Conservation (phyloP, 2,329 filamentous ascomycete genomes). For the Colletotrichum euphorbiae region DNA sequence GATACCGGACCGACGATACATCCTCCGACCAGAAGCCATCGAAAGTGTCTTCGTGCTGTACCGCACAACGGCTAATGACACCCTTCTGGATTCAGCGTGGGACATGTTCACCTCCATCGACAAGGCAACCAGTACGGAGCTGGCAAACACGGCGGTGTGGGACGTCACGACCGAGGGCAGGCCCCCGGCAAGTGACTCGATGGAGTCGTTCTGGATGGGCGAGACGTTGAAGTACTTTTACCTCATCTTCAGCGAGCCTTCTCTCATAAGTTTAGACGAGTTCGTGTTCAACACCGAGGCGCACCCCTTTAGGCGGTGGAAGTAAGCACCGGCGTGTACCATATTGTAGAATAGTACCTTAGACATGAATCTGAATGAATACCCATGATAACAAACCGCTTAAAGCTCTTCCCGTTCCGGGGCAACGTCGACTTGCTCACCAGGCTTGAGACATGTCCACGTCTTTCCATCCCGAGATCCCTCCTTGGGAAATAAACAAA, state of each 20-base stretch:
- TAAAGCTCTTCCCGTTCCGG: not conserved
- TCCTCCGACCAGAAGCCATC: constrained; percentile 73
- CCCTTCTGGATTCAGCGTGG: constrained; percentile 71
- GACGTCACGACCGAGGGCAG: constrained; percentile 56
- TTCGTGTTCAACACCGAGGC: constrained; percentile 61
- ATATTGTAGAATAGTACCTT: not conserved
- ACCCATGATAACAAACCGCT: not conserved
- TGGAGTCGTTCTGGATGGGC: constrained; percentile 60
- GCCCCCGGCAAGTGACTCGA: constrained; percentile 64
- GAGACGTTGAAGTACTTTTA: constrained; percentile 49
- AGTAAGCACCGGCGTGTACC: not conserved
- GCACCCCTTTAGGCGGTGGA: constrained; percentile 45
- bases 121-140: constrained; percentile 60
- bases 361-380: not conserved
- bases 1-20: constrained; percentile 56
- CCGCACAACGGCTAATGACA: constrained; percentile 67
- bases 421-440: not conserved
- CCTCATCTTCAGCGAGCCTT: constrained; percentile 67
- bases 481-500: constrained; percentile 11
- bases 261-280: constrained; percentile 67
- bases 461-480: constrained; percentile 1
- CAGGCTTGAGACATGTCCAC: constrained; percentile 3
- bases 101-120: constrained; percentile 68
- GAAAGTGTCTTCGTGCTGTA: constrained; percentile 76
- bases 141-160: constrained; percentile 65